Percentiles rank a stretch among this genome's conserved stretches.
Evolutionary conservation across 768 basidiomycete species (phyloP).

Genomic region (Collybiopsis confluens): DNA sequence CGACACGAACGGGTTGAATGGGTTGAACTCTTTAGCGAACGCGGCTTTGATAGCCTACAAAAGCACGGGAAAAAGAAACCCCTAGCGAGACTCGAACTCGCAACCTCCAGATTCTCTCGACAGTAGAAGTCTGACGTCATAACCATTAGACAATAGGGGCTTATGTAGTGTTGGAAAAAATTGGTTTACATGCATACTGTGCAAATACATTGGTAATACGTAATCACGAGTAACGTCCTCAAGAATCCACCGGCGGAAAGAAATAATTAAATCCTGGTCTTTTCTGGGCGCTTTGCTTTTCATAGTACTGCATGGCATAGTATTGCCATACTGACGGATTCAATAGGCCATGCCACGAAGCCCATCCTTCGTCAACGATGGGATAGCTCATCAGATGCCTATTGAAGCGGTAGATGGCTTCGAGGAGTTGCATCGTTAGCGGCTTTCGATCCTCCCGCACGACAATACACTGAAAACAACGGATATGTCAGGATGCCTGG

Average conservation of each 20-base stretch:
- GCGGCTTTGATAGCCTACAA: too few relatives aligned
- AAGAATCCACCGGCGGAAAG: neutral
- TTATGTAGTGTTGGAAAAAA: neutral
- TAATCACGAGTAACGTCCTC: too few relatives aligned
- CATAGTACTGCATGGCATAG: neutral
- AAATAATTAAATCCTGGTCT: neutral
- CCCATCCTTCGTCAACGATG: neutral
- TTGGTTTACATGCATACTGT: neutral
- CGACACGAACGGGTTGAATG: too few relatives aligned
- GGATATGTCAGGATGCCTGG: neutral
- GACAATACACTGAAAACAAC: neutral
- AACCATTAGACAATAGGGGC: slow-evolving; percentile 4
- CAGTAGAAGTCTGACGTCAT: slow-evolving; percentile 1
- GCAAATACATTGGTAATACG: too few relatives aligned
- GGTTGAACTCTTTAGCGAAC: too few relatives aligned
- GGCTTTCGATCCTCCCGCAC: slow-evolving; percentile 3
- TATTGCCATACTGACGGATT: neutral
- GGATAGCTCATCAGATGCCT: slow-evolving; percentile 2
- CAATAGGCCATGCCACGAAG: neutral
- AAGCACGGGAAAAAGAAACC: too few relatives aligned
- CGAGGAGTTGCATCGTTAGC: neutral
- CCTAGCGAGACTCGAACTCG: neutral
- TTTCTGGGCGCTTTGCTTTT: neutral
- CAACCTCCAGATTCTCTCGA: neutral
- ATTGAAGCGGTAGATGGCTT: neutral